Percentiles rank a stretch among this genome's conserved stretches.
Evolutionary conservation across 305 asterid genomes (phyloP).

Genomic region (Fraxinus baroniana): DNA sequence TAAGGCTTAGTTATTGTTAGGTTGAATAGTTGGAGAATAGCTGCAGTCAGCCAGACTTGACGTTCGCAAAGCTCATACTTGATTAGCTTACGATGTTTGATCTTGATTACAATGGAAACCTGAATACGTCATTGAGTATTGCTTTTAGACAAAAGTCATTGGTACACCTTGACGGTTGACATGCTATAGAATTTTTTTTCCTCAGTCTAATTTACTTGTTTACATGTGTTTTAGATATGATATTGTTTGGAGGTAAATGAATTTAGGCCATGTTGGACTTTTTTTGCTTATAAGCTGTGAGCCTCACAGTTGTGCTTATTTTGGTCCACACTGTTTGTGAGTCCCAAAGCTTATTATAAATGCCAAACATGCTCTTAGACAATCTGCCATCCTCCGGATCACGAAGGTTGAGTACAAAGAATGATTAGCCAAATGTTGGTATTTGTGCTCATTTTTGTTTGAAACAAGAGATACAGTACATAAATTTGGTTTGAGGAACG

Average conservation of each 20-base stretch:
- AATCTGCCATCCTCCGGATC: not conserved
- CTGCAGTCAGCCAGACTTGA: not conserved
- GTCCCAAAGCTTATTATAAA: not conserved
- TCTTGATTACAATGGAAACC: not conserved
- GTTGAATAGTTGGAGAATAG: not conserved
- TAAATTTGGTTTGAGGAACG: not conserved
- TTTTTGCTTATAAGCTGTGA: not conserved
- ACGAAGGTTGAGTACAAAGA: not conserved
- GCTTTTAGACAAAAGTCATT: not conserved
- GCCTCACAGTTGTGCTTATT: not conserved
- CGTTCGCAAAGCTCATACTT: not conserved
- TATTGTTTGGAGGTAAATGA: not conserved
- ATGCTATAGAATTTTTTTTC: not conserved
- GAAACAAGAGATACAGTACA: not conserved
- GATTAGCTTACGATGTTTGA: not conserved
- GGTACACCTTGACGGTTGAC: not conserved
- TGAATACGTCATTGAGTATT: not conserved
- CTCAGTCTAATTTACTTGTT: not conserved
- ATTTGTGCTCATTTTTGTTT: not conserved
- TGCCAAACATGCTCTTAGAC: not conserved
- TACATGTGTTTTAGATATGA: not conserved
- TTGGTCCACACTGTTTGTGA: not conserved
- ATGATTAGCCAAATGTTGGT: not conserved
- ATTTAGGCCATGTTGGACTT: not conserved
- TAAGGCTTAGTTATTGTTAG: conserved; percentile 3